Percentiles rank a stretch among this genome's conserved stretches.
These are phyloP conservation scores for Didymella sp. DNA, from an alignment of 2,329 filamentous ascomycete genomes.

Conservation along the genomic window DNA sequence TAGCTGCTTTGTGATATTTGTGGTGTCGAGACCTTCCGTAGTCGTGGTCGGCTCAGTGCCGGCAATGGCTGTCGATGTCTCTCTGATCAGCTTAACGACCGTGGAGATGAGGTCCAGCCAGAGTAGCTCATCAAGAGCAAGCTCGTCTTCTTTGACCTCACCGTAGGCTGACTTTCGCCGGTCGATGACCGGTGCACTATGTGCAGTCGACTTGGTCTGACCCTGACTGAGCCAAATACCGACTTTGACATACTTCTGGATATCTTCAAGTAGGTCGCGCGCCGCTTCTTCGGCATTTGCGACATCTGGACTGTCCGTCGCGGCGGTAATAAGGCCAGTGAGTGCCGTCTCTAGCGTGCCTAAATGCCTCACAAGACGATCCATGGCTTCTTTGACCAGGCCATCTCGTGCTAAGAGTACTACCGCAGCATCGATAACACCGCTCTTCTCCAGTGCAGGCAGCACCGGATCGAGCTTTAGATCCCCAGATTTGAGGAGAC, in stretches of 20 bases:
- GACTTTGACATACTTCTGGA: constrained; percentile 90
- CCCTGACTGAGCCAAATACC: constrained; percentile 95
- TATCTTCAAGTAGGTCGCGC: constrained; percentile 74
- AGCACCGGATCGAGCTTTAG: constrained; percentile 80
- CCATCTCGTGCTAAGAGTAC: constrained; percentile 90
- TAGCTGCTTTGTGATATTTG: constrained; percentile 70
- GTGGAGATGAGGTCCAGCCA: constrained; percentile 72
- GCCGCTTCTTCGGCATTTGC: constrained; percentile 69
- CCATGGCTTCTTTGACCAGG: constrained; percentile 81
- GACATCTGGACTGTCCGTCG: constrained; percentile 63
- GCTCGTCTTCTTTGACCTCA: constrained; percentile 62
- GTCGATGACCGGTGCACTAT: constrained; percentile 46
- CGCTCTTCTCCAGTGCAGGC: constrained; percentile 85
- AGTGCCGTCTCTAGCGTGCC: constrained; percentile 80
- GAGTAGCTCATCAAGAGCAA: constrained; percentile 67
- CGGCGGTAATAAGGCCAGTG: constrained; percentile 72
- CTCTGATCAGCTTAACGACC: constrained; percentile 62
- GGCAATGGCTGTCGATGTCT: constrained; percentile 57
- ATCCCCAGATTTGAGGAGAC: constrained; percentile 75
- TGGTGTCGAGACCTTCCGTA: constrained; percentile 57
- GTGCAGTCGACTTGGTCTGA: constrained; percentile 69
- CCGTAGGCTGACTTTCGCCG: constrained; percentile 42
- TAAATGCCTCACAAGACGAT: constrained; percentile 81
- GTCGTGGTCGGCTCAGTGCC: constrained; percentile 39
- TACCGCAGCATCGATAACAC: constrained; percentile 90